These are phyloP conservation scores for Achlya hypogyna DNA, from an alignment of 352 stramenopile species.

Conservation along the genomic window DNA sequence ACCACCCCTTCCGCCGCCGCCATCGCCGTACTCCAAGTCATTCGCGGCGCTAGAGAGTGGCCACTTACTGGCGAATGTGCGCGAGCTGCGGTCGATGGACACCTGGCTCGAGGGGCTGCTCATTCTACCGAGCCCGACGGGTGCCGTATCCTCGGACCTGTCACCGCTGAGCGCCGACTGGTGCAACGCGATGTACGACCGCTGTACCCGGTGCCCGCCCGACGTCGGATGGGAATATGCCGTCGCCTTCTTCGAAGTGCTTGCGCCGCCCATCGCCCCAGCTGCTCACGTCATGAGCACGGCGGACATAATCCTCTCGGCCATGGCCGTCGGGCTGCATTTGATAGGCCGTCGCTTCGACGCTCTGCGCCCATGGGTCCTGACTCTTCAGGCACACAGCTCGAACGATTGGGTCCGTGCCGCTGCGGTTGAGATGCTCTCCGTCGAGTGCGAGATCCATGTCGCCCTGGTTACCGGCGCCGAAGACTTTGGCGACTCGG, in stretches of 20 bases:
- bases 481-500: neutral
- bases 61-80: neutral
- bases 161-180: no score
- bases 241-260: neutral
- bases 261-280: neutral
- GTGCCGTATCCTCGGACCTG: no score
- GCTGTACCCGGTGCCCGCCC: no score
- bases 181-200: no score
- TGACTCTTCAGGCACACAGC: neutral
- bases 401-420: neutral
- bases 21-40: conserved; percentile 14
- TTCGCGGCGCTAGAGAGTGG: conserved; percentile 14
- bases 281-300: no score
- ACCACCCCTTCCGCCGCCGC: neutral
- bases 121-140: neutral
- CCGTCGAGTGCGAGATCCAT: neutral
- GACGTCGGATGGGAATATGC: neutral
- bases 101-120: neutral
- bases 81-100: conserved; percentile 1
- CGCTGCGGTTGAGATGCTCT: neutral
- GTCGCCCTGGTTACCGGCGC: neutral
- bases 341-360: no score
- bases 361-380: no score
- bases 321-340: no score
- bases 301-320: no score